Base-by-base conservation (phyloP, 805 yeast genomes). In the Starmerella floris region DNA sequence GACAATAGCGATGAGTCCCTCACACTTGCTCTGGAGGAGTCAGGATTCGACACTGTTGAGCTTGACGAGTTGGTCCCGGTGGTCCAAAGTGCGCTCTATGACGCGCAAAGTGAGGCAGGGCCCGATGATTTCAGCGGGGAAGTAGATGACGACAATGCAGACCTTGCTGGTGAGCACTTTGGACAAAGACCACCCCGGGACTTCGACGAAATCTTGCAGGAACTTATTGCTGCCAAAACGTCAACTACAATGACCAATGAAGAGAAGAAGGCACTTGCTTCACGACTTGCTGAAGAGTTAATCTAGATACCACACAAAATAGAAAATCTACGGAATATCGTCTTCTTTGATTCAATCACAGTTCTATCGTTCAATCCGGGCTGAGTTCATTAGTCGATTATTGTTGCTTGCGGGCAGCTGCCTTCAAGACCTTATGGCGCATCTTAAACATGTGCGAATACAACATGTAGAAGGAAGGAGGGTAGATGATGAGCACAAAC, bases 371-470 rank as follows among this genome's bases (percentile, higher is more conserved):
- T 26, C 11, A 6, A 17, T 16, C 23, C n/a, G 30, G 26, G 5
- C 5, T 30, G 15, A 28, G 26, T n/a, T n/a, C n/a, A n/a, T n/a
- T n/a, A n/a, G n/a, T n/a, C 32, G 8, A 9, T 4, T 37, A 37
- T 35, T 40, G 43, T 27, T 21, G 34, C 23, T 31, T 31, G 35
- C 39, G 43, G 5, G 36, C n/a, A 48, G 46, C 16, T 10, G 39
- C 19, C 43, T 56, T 54, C 27, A 61, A 51, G 3, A 77, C 84
- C 67, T 83, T 83, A 59, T 68, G 69, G 64, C 98, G 77, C 66
- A 88, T 96, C 51, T 69, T 73, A 56, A 88, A 68, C 95, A 91
- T 87, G 60, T 91, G 87, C 13, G 80, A 69, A 65, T 76, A 91
- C 55, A 91, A 66, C 53, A 78, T 71, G 59, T 83, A 85, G 61